Evolutionary conservation across 805 yeast species (phyloP), one percentile per base, ranked within the genome.

Genomic region (Novakomyces olei): DNA sequence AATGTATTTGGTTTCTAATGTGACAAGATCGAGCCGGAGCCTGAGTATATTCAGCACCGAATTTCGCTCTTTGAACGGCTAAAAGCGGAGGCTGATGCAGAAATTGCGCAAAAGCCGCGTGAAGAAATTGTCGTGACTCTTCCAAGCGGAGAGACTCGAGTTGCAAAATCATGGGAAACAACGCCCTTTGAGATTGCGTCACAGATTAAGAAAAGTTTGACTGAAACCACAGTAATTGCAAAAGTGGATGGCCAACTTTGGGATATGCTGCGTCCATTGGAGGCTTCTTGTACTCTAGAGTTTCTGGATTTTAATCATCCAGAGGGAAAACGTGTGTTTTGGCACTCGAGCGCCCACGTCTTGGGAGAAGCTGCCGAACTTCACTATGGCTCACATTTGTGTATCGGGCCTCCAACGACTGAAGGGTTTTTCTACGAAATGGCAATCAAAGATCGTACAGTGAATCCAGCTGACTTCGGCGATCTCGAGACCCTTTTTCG

Each of bases 321-420:
- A n/a, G 95, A 83, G 49, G 98, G 96, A 9, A 79, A 74, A 53
- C 70, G 72, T 42, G 96, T 85, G 23, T 88, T 88, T 60, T 88
- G 98, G 98, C 98, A 88, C 55, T 88, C 98, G 2, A 76, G 93
- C 43, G 98, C 98, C 34, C 98, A 88, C 58, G 85, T 88, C 35
- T 61, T 88, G 45, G 98, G 98, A 58, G 98, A 88, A 61, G 85
- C 95, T 31, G 77, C 93, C 61, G 98, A 88, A 60, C 75, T 94
- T 54, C 88, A 80, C 55, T 63, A 74, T 53, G 96, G 95, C 44
- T 91, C 92, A 42, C 93, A 85, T 53, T 69, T 88, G 42, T 71
- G 79, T 53, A 61, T 72, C 41, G 98, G 98, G 43, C 98, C 98
- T 20, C 98, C 98, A 53, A 85, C 94, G 38, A 80, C 74, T 35